phyloP scores from a whole-genome alignment of 208 protist genomes.

The Naegleria lovaniensis region DNA sequence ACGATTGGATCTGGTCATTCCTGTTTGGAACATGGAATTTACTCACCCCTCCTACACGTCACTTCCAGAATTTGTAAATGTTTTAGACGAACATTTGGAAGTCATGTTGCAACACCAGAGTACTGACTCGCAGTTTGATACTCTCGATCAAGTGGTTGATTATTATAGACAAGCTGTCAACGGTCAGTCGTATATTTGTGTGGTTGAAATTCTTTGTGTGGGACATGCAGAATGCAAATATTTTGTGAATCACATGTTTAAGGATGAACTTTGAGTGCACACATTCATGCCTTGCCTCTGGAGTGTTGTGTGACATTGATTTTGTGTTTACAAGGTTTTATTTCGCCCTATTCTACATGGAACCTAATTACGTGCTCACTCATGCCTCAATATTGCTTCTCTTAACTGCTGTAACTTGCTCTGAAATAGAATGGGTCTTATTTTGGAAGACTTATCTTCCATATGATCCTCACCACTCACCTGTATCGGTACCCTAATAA shows the following conservation, averaged over 20 bases:
- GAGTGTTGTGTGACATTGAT: no score
- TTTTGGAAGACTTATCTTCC: no score
- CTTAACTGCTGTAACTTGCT: no score
- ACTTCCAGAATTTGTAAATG: neutral
- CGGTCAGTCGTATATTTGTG: neutral
- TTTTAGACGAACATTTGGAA: neutral
- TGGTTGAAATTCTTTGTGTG: neutral
- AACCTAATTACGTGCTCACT: no score
- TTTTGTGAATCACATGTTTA: neutral
- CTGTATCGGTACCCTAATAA: neutral
- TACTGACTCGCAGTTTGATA: neutral
- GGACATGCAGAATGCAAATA: neutral
- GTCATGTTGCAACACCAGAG: neutral
- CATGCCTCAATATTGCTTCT: no score
- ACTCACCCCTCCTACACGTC: neutral
- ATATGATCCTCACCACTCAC: no score
- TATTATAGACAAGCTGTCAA: neutral
- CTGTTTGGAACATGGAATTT: neutral
- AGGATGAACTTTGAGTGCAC: neutral
- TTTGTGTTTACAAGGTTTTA: no score
- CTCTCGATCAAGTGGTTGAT: neutral
- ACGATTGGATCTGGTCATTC: neutral
- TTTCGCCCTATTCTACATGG: no score
- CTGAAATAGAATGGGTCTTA: no score
- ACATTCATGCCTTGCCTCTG: no score